Evolutionary conservation across 352 stramenopile species (phyloP).

Genomic region (Pythium utonaiense): DNA sequence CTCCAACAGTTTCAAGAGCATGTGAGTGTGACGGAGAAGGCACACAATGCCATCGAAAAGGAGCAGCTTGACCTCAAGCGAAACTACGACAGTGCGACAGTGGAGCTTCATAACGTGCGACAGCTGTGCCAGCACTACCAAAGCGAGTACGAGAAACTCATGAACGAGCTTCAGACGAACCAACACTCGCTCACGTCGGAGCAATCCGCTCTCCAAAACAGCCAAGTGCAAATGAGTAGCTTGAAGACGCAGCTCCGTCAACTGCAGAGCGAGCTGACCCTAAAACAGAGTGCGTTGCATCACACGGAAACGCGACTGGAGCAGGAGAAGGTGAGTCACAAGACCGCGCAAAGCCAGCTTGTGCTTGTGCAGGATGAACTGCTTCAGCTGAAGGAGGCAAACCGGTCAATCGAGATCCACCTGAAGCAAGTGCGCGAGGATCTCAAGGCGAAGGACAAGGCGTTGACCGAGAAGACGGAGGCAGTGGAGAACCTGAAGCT

Average conservation of each 20-base stretch:
- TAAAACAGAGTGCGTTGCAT: slow-evolving; percentile 46
- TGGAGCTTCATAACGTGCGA: slow-evolving; percentile 54
- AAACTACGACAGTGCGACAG: slow-evolving; percentile 48
- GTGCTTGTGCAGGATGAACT: slow-evolving; percentile 59
- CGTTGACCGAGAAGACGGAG: slow-evolving; percentile 63
- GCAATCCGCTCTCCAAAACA: slow-evolving; percentile 52
- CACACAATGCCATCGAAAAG: slow-evolving; percentile 38
- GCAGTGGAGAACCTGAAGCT: slow-evolving; percentile 65
- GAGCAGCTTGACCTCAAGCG: slow-evolving; percentile 46
- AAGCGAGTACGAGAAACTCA: slow-evolving; percentile 70
- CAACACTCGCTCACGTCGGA: slow-evolving; percentile 58
- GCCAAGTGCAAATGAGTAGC: slow-evolving; percentile 49
- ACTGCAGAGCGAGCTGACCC: slow-evolving; percentile 56
- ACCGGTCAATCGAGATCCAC: slow-evolving; percentile 46
- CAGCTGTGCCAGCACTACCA: slow-evolving; percentile 69
- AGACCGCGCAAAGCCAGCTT: slow-evolving; percentile 53
- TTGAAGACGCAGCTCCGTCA: slow-evolving; percentile 58
- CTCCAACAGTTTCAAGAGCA: slow-evolving; percentile 48
- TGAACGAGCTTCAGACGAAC: slow-evolving; percentile 53
- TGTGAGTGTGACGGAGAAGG: slow-evolving; percentile 25
- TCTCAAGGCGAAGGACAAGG: slow-evolving; percentile 47
- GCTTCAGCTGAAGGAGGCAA: slow-evolving; percentile 48
- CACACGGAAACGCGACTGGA: slow-evolving; percentile 64
- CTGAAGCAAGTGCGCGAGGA: slow-evolving; percentile 60
- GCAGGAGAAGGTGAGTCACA: slow-evolving; percentile 56